Percentiles rank a stretch among this genome's conserved stretches.
Evolutionary conservation across 805 yeast genomes (phyloP).

Genomic region (Yarrowia bubula): DNA sequence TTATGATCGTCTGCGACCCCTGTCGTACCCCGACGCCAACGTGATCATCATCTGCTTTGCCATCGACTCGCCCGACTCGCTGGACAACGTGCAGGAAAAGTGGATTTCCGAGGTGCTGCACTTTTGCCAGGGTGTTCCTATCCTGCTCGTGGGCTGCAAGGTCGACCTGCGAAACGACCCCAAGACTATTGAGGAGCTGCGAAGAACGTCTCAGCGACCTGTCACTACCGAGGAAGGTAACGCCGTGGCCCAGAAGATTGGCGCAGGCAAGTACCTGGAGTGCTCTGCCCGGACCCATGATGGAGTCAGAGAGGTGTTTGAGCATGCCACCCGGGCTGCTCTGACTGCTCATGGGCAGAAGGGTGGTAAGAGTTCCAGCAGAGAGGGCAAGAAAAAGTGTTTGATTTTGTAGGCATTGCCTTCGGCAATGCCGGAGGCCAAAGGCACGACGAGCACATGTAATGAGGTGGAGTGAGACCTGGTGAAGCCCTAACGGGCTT

Average conservation of each 20-base stretch:
- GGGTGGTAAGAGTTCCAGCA: conserved; percentile 42
- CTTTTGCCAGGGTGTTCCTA: conserved; percentile 92
- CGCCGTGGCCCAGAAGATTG: conserved; percentile 83
- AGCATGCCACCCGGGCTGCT: conserved; percentile 89
- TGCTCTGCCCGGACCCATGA: conserved; percentile 90
- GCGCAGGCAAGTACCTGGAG: conserved; percentile 82
- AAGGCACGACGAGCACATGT: no score
- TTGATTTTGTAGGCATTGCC: conserved; percentile 55
- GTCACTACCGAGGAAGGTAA: conserved; percentile 81
- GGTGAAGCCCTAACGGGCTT: no score
- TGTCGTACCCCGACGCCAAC: conserved; percentile 88
- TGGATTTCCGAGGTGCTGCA: conserved; percentile 93
- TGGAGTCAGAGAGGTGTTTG: conserved; percentile 91
- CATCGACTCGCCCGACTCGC: conserved; percentile 85
- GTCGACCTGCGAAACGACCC: conserved; percentile 83
- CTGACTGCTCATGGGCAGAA: conserved; percentile 48
- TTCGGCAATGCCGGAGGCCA: no score
- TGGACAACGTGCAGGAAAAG: conserved; percentile 91
- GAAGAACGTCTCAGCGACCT: conserved; percentile 74
- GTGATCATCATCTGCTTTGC: conserved; percentile 91
- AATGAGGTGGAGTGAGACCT: no score
- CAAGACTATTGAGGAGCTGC: conserved; percentile 68
- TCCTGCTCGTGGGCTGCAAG: conserved; percentile 89
- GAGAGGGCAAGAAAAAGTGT: conserved; percentile 58
- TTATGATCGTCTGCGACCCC: conserved; percentile 88